Conservation (phyloP, 2,329 filamentous ascomycete species). For the Clarireedia homoeocarpa region DNA sequence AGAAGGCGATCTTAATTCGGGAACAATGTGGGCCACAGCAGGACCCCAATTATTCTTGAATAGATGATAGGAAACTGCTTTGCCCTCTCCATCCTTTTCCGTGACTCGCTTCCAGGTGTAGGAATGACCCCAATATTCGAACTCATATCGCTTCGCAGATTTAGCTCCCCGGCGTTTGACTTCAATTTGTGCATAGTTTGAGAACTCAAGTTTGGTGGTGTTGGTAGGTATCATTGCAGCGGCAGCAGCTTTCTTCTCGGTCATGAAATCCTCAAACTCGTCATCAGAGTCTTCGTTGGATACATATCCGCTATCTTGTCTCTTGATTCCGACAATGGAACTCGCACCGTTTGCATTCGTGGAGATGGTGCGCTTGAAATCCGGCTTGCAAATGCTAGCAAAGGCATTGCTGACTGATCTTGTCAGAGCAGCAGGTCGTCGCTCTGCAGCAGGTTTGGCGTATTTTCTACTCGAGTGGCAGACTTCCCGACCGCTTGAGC, state of each 20-base stretch:
- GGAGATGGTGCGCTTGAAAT: slow-evolving; percentile 33
- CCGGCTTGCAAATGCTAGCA: slow-evolving; percentile 38
- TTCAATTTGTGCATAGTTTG: slow-evolving; percentile 91
- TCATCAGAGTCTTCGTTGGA: slow-evolving; percentile 35
- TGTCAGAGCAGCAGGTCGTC: slow-evolving; percentile 30
- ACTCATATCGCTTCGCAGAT: slow-evolving; percentile 71
- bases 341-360: slow-evolving; percentile 12
- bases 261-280: slow-evolving; percentile 23
- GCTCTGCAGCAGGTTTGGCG: slow-evolving; percentile 42
- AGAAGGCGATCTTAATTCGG: slow-evolving; percentile 63
- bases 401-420: slow-evolving; percentile 51
- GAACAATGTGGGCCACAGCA: slow-evolving; percentile 76
- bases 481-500: slow-evolving; percentile 87
- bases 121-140: slow-evolving; percentile 83
- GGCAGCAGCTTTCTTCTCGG: slow-evolving; percentile 21
- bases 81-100: slow-evolving; percentile 56
- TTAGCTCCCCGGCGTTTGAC: slow-evolving; percentile 62
- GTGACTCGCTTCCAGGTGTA: slow-evolving; percentile 77
- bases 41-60: slow-evolving; percentile 54
- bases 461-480: slow-evolving; percentile 75
- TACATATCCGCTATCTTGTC: slow-evolving; percentile 48
- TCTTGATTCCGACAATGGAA: slow-evolving; percentile 9
- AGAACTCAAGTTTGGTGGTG: slow-evolving; percentile 85
- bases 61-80: slow-evolving; percentile 71
- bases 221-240: slow-evolving; percentile 49